Evolutionary conservation across 1,284 basidiomycete genomes (phyloP), one percentile per base, ranked within the genome.

Genomic region (Microbotryum silenes-acaulis): DNA sequence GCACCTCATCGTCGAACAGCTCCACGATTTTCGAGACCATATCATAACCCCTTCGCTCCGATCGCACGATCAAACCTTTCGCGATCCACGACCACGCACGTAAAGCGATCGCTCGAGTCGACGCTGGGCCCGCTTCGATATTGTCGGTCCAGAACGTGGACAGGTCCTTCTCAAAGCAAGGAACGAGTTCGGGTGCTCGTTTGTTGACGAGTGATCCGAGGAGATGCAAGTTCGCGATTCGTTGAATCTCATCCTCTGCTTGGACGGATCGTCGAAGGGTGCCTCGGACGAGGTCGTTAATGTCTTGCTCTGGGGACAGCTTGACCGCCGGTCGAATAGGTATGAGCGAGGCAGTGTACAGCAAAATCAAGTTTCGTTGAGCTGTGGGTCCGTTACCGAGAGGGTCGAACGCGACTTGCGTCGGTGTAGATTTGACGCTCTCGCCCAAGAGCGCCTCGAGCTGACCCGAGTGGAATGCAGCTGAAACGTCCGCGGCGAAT

Each of bases 191-290:
- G 86, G 52, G 50, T 6, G 51, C 78, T 53, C 83, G 81, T 75
- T 91, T 90, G 75, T 96, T 96, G 23, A 91, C 75, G 29, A 88
- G 77, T 1, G 85, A 82, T 0, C 84, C 79, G 14, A 91, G 76
- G 16, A 86, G 71, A 53, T 87, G 82, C 66, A 83, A 79, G 1
- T 79, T 81, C 25, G 83, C 80, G 29, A 80, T 78, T 59, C 81
- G 77, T 73, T 91, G 88, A 2, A 81, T 72, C 27, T 78, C 75
- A 59, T 79, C 84, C 21, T 79, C 77, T 0, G 82, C 72, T 6
- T 74, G 70, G 20, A 86, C 74, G 27, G 80, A 79, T 85, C 87
- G 53, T 2, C 14, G 23, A 45, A 69, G 55, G 8, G 54, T 23
- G 7, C 50, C 42, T 16, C 47, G 52, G 4, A 67, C 45, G 71